A percentile compares a stretch with the other conserved stretches of the same genome.
Conservation (phyloP, 805 yeast species). For the Saturnispora gosingensis region DNA sequence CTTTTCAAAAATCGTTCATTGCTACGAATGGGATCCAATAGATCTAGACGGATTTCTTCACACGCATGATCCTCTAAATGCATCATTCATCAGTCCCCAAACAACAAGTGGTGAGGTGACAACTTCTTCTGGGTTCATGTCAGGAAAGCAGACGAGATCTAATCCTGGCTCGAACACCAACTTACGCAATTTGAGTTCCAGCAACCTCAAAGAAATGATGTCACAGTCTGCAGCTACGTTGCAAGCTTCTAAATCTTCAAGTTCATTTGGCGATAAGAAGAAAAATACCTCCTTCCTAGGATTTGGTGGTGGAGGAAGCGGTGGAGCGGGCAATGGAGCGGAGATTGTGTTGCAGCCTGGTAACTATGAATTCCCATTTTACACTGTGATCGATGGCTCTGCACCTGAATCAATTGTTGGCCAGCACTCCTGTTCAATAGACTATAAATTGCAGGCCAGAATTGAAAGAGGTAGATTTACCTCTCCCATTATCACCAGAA, state of each 20-base stretch:
- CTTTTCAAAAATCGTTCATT: conserved; percentile 58
- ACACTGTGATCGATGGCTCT: conserved; percentile 73
- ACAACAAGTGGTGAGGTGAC: neutral
- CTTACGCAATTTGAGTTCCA: conserved; percentile 30
- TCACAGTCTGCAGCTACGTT: conserved; percentile 6
- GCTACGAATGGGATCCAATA: conserved; percentile 67
- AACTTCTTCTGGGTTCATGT: conserved; percentile 18
- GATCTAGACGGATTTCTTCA: conserved; percentile 37
- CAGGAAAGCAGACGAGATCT: conserved; percentile 28
- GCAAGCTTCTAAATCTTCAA: conserved; percentile 23
- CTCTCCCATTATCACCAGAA: conserved; percentile 52
- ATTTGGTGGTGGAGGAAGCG: neutral
- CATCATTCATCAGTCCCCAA: conserved; percentile 11
- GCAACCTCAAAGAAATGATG: conserved; percentile 27
- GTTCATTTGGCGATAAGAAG: neutral
- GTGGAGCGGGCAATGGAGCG: neutral
- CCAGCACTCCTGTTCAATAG: conserved; percentile 64
- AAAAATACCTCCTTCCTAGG: neutral
- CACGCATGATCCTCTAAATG: conserved; percentile 15
- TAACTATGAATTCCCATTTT: conserved; percentile 85
- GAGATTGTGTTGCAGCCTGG: conserved; percentile 49
- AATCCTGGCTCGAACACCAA: conserved; percentile 37
- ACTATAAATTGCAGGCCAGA: conserved; percentile 66
- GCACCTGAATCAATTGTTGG: conserved; percentile 88
- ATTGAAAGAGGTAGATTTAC: conserved; percentile 78